A percentile compares a stretch with the other conserved stretches of the same genome.
phyloP scores from a whole-genome alignment of 192 early-diverging fungal genomes.

The Coemansia sp. region DNA sequence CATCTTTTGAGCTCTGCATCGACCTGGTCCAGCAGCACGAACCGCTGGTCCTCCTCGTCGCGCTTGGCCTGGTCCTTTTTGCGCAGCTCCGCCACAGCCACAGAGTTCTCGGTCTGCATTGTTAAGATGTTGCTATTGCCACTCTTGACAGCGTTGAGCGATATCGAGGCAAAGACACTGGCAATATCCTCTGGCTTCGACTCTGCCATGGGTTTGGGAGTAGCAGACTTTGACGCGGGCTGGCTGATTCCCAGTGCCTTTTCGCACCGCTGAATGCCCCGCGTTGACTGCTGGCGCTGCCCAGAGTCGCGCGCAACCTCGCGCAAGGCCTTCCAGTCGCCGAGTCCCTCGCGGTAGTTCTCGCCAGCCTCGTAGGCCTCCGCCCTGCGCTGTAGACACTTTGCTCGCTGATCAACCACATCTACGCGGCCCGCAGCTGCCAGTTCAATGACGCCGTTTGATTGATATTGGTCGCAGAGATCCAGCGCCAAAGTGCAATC shows the following conservation, averaged over 20 bases:
- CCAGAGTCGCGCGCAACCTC: constrained; percentile 29
- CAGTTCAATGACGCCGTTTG: constrained; percentile 34
- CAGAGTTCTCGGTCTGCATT: constrained; percentile 36
- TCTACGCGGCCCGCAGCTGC: constrained; percentile 25
- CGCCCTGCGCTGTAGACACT: constrained; percentile 76
- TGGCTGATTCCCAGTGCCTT: constrained; percentile 53
- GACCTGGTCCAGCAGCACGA: constrained; percentile 77
- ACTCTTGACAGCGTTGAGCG: constrained; percentile 32
- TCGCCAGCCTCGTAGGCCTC: constrained; percentile 82
- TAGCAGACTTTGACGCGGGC: constrained; percentile 3
- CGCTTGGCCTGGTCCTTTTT: constrained; percentile 70
- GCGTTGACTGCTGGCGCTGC: constrained; percentile 42
- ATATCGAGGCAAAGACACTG: constrained; percentile 50
- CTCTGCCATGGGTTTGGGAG: constrained; percentile 12
- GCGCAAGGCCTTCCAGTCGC: constrained; percentile 60
- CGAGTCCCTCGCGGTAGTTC: constrained; percentile 73
- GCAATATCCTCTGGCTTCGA: constrained; percentile 32
- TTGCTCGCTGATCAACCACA: constrained; percentile 65
- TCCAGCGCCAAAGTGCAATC: constrained; percentile 67
- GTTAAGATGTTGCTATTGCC: constrained; percentile 24
- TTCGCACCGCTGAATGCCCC: constrained; percentile 62
- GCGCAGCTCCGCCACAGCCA: constrained; percentile 73
- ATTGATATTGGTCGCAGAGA: constrained; percentile 35
- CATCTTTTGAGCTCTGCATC: constrained; percentile 75
- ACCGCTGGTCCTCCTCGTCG: constrained; percentile 74